phyloP scores from a whole-genome alignment of 2,329 filamentous ascomycete genomes.

The Stemphylium lycopersici region DNA sequence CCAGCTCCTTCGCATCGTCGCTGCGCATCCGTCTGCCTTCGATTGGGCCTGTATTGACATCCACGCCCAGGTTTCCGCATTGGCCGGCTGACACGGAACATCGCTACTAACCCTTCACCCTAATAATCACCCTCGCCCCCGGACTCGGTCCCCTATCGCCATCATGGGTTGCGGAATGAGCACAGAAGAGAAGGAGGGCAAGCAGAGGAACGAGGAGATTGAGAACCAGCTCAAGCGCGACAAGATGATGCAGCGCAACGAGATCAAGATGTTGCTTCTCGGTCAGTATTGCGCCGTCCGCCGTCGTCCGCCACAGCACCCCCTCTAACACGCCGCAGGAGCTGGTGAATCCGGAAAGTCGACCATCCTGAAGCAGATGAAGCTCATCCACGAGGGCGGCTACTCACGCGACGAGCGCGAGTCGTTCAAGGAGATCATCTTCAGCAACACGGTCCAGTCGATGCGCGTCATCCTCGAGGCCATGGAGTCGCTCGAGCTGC shows the following conservation, averaged over 20 bases:
- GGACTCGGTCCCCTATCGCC: conserved; percentile 43
- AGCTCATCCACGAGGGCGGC: conserved; percentile 98
- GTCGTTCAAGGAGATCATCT: conserved; percentile 75
- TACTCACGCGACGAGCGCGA: conserved; percentile 89
- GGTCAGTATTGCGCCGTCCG: conserved; percentile 65
- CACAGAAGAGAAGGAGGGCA: conserved; percentile 99
- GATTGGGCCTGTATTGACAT: conserved; percentile 14
- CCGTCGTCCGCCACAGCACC: conserved; percentile 7
- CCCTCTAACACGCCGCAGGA: conserved; percentile 61
- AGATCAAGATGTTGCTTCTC: conserved; percentile 99
- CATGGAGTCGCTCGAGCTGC: conserved; percentile 74
- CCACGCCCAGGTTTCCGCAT: conserved; percentile 37
- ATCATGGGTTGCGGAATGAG: conserved; percentile 99
- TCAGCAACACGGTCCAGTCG: conserved; percentile 73
- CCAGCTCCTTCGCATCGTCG: not conserved
- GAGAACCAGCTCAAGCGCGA: conserved; percentile 99
- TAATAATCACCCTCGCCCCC: conserved; percentile 31
- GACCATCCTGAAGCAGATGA: conserved; percentile 96
- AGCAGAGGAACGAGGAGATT: conserved; percentile 99
- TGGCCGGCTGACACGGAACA: conserved; percentile 44
- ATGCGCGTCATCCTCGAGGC: conserved; percentile 74
- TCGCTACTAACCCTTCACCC: conserved; percentile 29
- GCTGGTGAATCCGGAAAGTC: conserved; percentile 98
- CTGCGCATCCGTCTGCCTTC: not conserved
- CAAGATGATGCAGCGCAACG: conserved; percentile 98